Evolutionary conservation across 2,329 filamentous ascomycete genomes (phyloP), one percentile per base, ranked within the genome.

Genomic region (Verticillium nonalfalfae): DNA sequence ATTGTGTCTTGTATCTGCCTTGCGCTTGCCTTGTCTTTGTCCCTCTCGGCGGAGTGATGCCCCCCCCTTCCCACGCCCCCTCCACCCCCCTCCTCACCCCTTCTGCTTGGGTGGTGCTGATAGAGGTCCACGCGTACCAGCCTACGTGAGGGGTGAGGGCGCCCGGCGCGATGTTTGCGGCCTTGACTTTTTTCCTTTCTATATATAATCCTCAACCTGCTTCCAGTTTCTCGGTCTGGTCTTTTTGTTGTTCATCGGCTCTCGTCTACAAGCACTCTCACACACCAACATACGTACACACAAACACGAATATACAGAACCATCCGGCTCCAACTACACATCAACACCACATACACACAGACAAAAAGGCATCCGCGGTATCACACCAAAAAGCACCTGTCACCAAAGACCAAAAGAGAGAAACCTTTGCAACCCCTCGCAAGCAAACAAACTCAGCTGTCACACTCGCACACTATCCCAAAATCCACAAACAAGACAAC

Each of bases 1-100:
- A 26, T 0, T 96, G 91, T 92, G 91, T 96, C 1, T 82, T 96
- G n/a, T 95, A 21, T 50, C 45, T 50, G 15, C 45, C 45, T 50
- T 50, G 45, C 45, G 9, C n/a, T n/a, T 50, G 45, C 45, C 45
- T 50, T 50, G 45, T n/a, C 45, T 50, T 26, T n/a, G 39, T 26
- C 39, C 39, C 39, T 45, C 15, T 15, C 39, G 15, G 5, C 7
- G 35, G 35, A 36, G 35, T 13, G 35, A 36, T 36, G 35, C 9
- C 7, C 9, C 35, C 35, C 35, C 9, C 35, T 26, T 3, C 26
- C 26, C 26, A 26, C 26, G 4, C 26, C 26, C 26, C 26, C 26
- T 39, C 38, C 38, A 39, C 13, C 38, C 38, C 38, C 38, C 38
- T 15, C 36, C 36, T 14, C 14, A n/a, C 45, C n/a, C n/a, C 45